These are phyloP conservation scores for Rhodofomes roseus DNA, from an alignment of 1,284 basidiomycete genomes.

Conservation along the genomic window DNA sequence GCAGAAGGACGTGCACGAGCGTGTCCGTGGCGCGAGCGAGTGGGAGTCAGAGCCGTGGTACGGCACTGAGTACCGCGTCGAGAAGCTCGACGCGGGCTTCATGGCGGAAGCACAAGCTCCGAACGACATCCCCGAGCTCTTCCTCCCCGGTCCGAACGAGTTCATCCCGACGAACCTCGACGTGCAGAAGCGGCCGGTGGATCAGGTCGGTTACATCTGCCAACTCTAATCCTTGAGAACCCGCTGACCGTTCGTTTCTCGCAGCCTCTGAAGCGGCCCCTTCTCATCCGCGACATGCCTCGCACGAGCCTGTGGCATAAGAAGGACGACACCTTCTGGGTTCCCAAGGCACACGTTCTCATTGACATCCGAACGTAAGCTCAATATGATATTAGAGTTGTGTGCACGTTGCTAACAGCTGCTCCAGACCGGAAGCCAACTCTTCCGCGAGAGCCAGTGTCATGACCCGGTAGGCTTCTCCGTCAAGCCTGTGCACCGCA, in stretches of 20 bases:
- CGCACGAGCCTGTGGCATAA: slow-evolving; percentile 88
- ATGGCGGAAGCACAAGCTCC: slow-evolving; percentile 57
- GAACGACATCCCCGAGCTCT: slow-evolving; percentile 67
- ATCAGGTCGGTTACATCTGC: slow-evolving; percentile 41
- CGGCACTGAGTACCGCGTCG: slow-evolving; percentile 77
- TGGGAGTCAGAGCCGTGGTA: slow-evolving; percentile 86
- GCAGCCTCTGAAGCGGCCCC: slow-evolving; percentile 72
- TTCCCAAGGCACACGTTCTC: slow-evolving; percentile 79
- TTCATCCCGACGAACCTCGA: slow-evolving; percentile 89
- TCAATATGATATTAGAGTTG: not conserved
- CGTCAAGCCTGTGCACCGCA: not conserved
- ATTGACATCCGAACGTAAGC: slow-evolving; percentile 69
- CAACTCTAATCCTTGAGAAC: not conserved
- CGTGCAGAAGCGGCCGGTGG: slow-evolving; percentile 69
- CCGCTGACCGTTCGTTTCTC: slow-evolving; percentile 7
- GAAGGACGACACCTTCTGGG: slow-evolving; percentile 94
- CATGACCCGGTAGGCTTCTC: slow-evolving; percentile 53
- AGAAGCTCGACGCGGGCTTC: slow-evolving; percentile 65
- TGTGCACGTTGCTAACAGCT: not conserved
- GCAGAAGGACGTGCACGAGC: slow-evolving; percentile 62
- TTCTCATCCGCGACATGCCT: slow-evolving; percentile 70
- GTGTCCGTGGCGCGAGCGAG: slow-evolving; percentile 39
- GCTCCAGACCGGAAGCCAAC: slow-evolving; percentile 48
- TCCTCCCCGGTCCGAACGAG: slow-evolving; percentile 82
- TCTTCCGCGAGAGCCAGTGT: slow-evolving; percentile 55